Conservation (phyloP, 1,139 yeast genomes). For the Arxiozyma slooffiae region DNA sequence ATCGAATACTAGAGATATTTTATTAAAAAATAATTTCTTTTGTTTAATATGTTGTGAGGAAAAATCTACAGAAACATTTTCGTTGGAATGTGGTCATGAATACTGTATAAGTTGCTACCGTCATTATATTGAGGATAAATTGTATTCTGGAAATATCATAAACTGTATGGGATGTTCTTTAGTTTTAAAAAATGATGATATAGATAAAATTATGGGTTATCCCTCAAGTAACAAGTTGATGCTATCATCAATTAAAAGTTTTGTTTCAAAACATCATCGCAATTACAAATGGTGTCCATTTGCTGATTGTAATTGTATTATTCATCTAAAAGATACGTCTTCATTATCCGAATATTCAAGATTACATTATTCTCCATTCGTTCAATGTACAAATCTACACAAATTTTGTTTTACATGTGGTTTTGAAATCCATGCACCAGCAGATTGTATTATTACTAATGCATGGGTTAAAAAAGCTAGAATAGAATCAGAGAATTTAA, state of each 20-base stretch:
- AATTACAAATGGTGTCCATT: constrained; percentile 74
- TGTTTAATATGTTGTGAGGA: constrained; percentile 71
- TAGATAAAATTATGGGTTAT: constrained; percentile 31
- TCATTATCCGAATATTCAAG: constrained; percentile 25
- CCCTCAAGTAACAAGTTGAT: constrained; percentile 26
- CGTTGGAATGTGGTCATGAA: constrained; percentile 57
- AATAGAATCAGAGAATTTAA: constrained; percentile 81
- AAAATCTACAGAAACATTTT: constrained; percentile 36
- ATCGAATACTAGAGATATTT: constrained; percentile 8
- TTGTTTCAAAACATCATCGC: constrained; percentile 43
- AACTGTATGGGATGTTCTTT: constrained; percentile 52
- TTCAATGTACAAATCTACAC: constrained; percentile 56
- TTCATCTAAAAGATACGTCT: constrained; percentile 39
- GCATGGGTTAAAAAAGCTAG: constrained; percentile 72
- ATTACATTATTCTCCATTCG: constrained; percentile 49
- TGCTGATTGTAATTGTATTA: constrained; percentile 62
- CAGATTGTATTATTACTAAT: constrained; percentile 62
- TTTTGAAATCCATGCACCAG: constrained; percentile 71
- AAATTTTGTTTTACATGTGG: constrained; percentile 75
- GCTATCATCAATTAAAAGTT: constrained; percentile 37
- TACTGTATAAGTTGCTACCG: constrained; percentile 62
- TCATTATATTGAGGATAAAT: constrained; percentile 44
- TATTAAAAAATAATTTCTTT: constrained; percentile 30
- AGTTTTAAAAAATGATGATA: constrained; percentile 29
- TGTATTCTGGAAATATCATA: constrained; percentile 48